phyloP scores from a whole-genome alignment of 148 eudicot genomes.

The Oxyria digyna region DNA sequence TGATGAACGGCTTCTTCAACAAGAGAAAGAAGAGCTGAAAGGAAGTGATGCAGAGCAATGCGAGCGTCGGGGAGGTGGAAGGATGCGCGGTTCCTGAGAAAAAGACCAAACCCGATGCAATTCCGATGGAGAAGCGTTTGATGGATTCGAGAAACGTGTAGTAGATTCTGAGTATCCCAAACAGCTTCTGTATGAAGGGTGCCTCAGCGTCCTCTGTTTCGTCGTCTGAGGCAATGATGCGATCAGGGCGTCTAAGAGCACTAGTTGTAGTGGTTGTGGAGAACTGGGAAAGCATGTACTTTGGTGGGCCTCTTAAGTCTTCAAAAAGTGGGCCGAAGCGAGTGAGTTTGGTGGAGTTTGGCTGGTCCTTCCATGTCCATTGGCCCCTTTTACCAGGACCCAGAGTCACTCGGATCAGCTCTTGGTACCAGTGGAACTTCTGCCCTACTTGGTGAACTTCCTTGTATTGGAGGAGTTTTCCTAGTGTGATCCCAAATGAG shows the following conservation, averaged over 20 bases:
- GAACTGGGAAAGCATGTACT: slow-evolving; percentile 86
- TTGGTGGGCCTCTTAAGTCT: slow-evolving; percentile 95
- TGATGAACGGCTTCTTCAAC: slow-evolving; percentile 89
- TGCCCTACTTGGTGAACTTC: slow-evolving; percentile 75
- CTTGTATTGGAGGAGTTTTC: slow-evolving; percentile 84
- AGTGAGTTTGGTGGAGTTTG: slow-evolving; percentile 28
- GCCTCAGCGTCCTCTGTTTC: slow-evolving; percentile 98
- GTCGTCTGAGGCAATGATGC: slow-evolving; percentile 80
- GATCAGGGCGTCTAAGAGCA: slow-evolving; percentile 20
- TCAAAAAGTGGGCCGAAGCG: slow-evolving; percentile 78
- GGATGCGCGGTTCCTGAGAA: slow-evolving; percentile 26
- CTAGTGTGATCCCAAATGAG: slow-evolving; percentile 64
- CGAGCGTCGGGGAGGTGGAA: slow-evolving; percentile 31
- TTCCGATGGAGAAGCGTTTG: slow-evolving; percentile 60
- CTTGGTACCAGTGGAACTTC: slow-evolving; percentile 75
- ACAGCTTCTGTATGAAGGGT: slow-evolving; percentile 80
- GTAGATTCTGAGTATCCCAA: slow-evolving; percentile 82
- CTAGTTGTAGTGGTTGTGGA: slow-evolving; percentile 27
- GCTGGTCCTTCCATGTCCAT: slow-evolving; percentile 73
- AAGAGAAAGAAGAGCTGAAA: slow-evolving; percentile 83
- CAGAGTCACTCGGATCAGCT: slow-evolving; percentile 55
- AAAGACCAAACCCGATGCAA: slow-evolving; percentile 34
- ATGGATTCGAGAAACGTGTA: slow-evolving; percentile 64
- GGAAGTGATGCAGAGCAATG: slow-evolving; percentile 53
- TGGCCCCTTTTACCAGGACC: slow-evolving; percentile 97